A percentile compares a stretch with the other conserved stretches of the same genome.
Evolutionary conservation across 148 eudicot genomes (phyloP).

Genomic region (Camellia sinensis): DNA sequence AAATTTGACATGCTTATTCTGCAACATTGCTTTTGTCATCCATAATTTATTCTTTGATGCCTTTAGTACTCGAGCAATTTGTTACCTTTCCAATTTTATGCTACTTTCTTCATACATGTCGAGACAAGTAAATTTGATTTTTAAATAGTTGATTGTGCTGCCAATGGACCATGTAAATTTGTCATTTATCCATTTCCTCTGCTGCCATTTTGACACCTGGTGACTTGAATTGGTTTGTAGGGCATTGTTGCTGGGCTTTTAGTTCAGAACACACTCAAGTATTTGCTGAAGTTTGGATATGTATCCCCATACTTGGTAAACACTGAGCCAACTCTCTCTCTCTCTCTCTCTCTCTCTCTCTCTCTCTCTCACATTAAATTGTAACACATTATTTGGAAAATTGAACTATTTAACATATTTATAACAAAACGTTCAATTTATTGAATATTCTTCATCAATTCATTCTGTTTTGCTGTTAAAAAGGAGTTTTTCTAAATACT

Average conservation of each 20-base stretch:
- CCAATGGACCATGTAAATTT: neutral
- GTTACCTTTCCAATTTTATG: no score
- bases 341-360: no score
- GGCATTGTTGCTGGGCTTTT: slow-evolving; percentile 98
- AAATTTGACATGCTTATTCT: neutral
- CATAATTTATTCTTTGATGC: neutral
- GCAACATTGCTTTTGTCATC: neutral
- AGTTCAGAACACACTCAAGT: slow-evolving; percentile 90
- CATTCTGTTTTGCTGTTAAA: no score
- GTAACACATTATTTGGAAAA: neutral
- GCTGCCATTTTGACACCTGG: slow-evolving; percentile 9
- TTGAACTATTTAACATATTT: neutral
- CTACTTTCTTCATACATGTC: no score
- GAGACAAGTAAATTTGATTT: neutral
- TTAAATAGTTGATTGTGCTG: neutral
- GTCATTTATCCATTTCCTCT: neutral
- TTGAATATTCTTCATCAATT: no score
- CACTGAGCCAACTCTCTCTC: neutral
- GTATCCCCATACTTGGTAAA: slow-evolving; percentile 85
- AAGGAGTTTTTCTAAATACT: no score
- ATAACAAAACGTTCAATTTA: no score
- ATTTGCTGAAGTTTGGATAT: slow-evolving; percentile 78
- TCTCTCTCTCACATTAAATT: slow-evolving; percentile 3
- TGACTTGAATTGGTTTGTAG: slow-evolving; percentile 37
- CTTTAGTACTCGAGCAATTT: no score